A percentile compares a stretch with the other conserved stretches of the same genome.
phyloP scores from a whole-genome alignment of 768 basidiomycete species.

The Lactarius indigo region DNA sequence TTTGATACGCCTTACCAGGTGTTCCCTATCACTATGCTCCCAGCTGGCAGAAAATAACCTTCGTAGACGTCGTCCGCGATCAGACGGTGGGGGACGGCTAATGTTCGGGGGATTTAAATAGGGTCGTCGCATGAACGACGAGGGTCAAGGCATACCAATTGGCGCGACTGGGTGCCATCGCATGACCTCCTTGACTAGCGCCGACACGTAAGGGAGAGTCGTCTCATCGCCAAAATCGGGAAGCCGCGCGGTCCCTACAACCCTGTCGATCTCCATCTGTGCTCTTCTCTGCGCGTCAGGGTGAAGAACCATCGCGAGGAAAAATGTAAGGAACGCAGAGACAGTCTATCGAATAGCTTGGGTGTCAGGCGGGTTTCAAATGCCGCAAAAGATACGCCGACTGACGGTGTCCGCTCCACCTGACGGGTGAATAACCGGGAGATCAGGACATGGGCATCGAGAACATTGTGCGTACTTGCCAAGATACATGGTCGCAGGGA shows the following conservation, averaged over 20 bases:
- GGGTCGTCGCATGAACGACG: background rate
- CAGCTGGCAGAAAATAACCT: constrained; percentile 26
- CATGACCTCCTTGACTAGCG: constrained; percentile 29
- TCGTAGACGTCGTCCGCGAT: constrained; percentile 26
- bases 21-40: constrained; percentile 26
- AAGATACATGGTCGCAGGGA: constrained; percentile 21
- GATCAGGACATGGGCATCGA: background rate
- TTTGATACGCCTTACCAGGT: constrained; percentile 16
- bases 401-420: constrained; percentile 25
- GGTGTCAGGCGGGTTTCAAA: background rate
- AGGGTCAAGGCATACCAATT: constrained; percentile 18
- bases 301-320: constrained; percentile 29
- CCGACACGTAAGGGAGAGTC: constrained; percentile 29
- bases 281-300: constrained; percentile 30
- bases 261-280: constrained; percentile 31
- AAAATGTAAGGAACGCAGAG: constrained; percentile 26
- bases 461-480: background rate
- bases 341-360: constrained; percentile 20
- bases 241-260: constrained; percentile 21
- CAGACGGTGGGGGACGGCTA: constrained; percentile 26
- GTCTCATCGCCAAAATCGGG: constrained; percentile 24
- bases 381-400: background rate
- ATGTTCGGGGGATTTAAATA: background rate
- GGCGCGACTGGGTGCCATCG: constrained; percentile 28
- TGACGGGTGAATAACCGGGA: background rate